Evolutionary conservation across 495 filamentous ascomycete genomes (phyloP), one percentile per base, ranked within the genome.

Genomic region (Podospora comata): DNA sequence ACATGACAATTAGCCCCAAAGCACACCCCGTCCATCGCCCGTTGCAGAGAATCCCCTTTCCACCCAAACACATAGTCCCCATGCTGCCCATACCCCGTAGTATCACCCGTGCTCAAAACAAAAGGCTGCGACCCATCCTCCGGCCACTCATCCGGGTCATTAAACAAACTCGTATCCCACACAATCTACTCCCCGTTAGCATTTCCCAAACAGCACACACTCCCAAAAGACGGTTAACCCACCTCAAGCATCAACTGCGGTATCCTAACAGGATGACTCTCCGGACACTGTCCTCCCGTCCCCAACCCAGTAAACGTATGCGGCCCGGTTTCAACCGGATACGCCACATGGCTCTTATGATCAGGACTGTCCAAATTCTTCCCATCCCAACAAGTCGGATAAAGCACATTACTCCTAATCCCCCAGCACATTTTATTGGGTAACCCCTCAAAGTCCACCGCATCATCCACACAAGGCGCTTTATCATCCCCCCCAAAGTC

Each of bases 341-440:
- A 89, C 5, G 79, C 74, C 71, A 89, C 81, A 73, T 90, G 88
- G 15, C 80, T 80, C 77, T 85, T 83, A 73, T 89, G 85, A 75
- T 86, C 79, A 0, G 76, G 63, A 4, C 77, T 77, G 72, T 87
- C 83, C 63, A 86, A 84, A 32, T 89, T 81, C 54, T 72, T 81
- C 26, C 89, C 88, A 73, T 92, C 87, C 88, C 89, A 92, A 82
- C 90, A 79, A 75, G 81, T 78, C 0, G 80, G 80, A 57, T 79
- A 82, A 26, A 80, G 73, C 30, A 82, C 79, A 53, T 78, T 81
- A 28, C 78, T 78, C 57, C 79, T 75, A 69, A 81, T 80, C 28
- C 79, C 80, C 2, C 68, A 72, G 64, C 76, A 79, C 5, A 67
- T 72, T 1, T 67, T 70, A 1, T 67, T 68, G 0, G 74, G 77